phyloP scores from a whole-genome alignment of 2,329 filamentous ascomycete species.

The Lachnellula occidentalis region DNA sequence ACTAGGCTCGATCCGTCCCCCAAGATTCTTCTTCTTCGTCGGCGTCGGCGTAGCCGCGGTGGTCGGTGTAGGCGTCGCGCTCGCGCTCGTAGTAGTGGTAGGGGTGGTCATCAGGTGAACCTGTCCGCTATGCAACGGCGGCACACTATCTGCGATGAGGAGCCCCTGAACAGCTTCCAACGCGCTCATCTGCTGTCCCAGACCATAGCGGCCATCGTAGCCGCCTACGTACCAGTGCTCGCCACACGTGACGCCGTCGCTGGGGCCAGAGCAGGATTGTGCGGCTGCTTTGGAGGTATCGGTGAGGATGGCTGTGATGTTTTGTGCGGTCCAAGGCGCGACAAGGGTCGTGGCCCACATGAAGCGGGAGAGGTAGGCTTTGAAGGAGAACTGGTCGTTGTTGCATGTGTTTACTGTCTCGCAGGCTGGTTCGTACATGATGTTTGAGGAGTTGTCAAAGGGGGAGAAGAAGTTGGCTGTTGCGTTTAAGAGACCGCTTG shows the following conservation, averaged over 20 bases:
- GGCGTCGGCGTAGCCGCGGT: constrained; percentile 1
- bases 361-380: constrained; percentile 61
- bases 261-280: constrained; percentile 50
- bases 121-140: constrained; percentile 33
- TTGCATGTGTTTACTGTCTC: constrained; percentile 53
- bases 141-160: constrained; percentile 38
- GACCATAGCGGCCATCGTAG: constrained; percentile 49
- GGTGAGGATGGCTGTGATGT: constrained; percentile 44
- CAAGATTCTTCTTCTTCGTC: constrained; percentile 12
- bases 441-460: constrained; percentile 45
- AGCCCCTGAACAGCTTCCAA: constrained; percentile 59
- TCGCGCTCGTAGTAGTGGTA: constrained; percentile 1
- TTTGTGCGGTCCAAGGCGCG: constrained; percentile 46
- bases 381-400: constrained; percentile 62
- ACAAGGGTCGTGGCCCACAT: constrained; percentile 54
- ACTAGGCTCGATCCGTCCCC: not conserved
- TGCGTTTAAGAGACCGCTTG: constrained; percentile 46
- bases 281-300: constrained; percentile 52
- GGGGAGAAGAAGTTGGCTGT: constrained; percentile 49
- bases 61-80: constrained; percentile 4
- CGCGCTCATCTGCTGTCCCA: constrained; percentile 61
- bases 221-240: constrained; percentile 53
- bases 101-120: constrained; percentile 14
- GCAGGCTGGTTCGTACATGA: constrained; percentile 65
- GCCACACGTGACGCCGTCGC: constrained; percentile 50